Evolutionary conservation across 805 yeast species (phyloP), one percentile per base, ranked within the genome.

Genomic region (Sungouiozyma intestinalis): DNA sequence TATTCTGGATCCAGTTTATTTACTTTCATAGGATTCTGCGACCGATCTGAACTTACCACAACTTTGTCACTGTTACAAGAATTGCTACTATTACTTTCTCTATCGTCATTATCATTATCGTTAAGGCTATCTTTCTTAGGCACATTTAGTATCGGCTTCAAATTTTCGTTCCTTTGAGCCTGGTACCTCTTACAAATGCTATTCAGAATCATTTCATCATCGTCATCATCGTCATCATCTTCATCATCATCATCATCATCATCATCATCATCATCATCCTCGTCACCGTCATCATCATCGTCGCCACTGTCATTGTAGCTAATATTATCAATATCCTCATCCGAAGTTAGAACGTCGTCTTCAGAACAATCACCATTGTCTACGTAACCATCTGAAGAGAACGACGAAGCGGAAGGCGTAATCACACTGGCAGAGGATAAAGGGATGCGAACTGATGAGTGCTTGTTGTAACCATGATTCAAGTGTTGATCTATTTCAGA

Each of bases 221-320:
- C 38, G 1, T 36, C 38, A 5, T 38, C 40, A 7, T 34, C 40
- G 17, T 27, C 32, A 16, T 29, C 40, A 15, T 16, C 21, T 29
- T 29, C 2, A 15, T 29, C 35, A 11, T 38, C 40, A 18, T 16
- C 35, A 29, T 38, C 40, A 21, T 36, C 32, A 11, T 20, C 32
- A 7, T 20, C 32, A 36, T 21, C 24, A 24, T 21, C 33, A 16
- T 4, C 15, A 16, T 33, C 14, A 11, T 20, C 21, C 4, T n/a
- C 36, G 11, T n/a, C 16, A 15, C 17, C 21, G 8, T 7, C 13
- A 15, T 42, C 48, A 16, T 24, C 33, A 4, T 40, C 44, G 8
- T 36, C 46, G 3, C 41, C 43, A 16, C 27, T 38, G 4, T 43
- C 43, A 7, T 42, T 48, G 3, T 41, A 43, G 3, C 40, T 45